A percentile compares a stretch with the other conserved stretches of the same genome.
phyloP scores from a whole-genome alignment of 1,284 basidiomycete species.

The Ceratobasidium theobromae region DNA sequence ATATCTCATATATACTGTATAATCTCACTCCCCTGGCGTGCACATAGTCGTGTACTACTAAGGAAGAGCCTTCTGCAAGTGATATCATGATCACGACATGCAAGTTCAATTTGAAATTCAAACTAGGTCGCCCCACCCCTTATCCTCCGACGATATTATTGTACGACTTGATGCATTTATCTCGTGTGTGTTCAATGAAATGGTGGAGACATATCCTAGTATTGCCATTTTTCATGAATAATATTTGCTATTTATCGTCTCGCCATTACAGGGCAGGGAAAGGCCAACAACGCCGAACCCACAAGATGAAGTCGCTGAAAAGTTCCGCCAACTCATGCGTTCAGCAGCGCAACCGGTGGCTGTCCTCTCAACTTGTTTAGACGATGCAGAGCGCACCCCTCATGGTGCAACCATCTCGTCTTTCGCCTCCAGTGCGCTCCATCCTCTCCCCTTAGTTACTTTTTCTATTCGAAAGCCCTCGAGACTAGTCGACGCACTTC shows the following conservation, averaged over 20 bases:
- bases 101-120: too few relatives aligned
- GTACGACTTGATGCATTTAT: too few relatives aligned
- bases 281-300: not conserved
- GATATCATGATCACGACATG: too few relatives aligned
- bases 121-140: too few relatives aligned
- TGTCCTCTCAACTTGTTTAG: conserved; percentile 14
- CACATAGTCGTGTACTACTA: too few relatives aligned
- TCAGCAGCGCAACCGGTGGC: conserved; percentile 29
- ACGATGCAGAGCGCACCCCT: conserved; percentile 37
- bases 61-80: too few relatives aligned
- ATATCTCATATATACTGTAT: too few relatives aligned
- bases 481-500: conserved; percentile 69
- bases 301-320: not conserved
- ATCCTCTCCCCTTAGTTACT: conserved; percentile 81
- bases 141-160: too few relatives aligned
- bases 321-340: conserved; percentile 23
- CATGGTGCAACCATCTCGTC: conserved; percentile 93
- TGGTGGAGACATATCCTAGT: too few relatives aligned
- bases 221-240: too few relatives aligned
- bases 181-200: not conserved
- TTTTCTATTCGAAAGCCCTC: conserved; percentile 90
- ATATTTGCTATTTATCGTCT: too few relatives aligned
- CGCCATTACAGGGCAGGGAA: not conserved
- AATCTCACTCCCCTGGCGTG: too few relatives aligned
- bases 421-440: conserved; percentile 86